A percentile compares a stretch with the other conserved stretches of the same genome.
Evolutionary conservation across 2,329 filamentous ascomycete genomes (phyloP).

Genomic region (Mariannaea sp.): DNA sequence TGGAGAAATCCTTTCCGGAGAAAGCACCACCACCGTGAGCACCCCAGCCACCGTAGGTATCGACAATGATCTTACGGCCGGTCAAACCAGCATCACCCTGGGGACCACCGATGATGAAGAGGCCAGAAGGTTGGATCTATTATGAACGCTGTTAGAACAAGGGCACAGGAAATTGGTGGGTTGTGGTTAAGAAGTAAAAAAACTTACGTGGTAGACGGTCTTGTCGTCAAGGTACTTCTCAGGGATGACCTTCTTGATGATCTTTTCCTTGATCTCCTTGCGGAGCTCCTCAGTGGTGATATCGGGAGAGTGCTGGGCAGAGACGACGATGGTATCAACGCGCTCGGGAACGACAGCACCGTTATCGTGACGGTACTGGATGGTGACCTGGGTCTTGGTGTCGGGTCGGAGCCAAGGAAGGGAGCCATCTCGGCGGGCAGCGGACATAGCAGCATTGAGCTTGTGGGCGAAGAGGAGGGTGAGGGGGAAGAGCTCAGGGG

Average conservation of each 20-base stretch:
- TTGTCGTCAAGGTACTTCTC: slow-evolving; percentile 88
- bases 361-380: slow-evolving; percentile 97
- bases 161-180: background rate
- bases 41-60: slow-evolving; percentile 99
- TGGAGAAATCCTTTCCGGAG: slow-evolving; percentile 99
- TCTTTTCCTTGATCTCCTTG: slow-evolving; percentile 95
- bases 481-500: slow-evolving; percentile 92
- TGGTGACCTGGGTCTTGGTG: slow-evolving; percentile 99
- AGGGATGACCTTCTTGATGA: slow-evolving; percentile 94
- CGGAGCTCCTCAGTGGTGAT: slow-evolving; percentile 91
- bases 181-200: background rate
- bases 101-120: slow-evolving; percentile 98
- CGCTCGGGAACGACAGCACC: slow-evolving; percentile 90
- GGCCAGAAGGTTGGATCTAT: slow-evolving; percentile 93
- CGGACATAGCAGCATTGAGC: slow-evolving; percentile 93
- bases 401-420: slow-evolving; percentile 96
- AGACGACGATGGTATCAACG: slow-evolving; percentile 96
- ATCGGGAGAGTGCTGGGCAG: slow-evolving; percentile 87
- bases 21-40: slow-evolving; percentile 99
- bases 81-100: slow-evolving; percentile 99
- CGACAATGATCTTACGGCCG: slow-evolving; percentile 98
- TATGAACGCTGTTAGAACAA: slow-evolving; percentile 18
- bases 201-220: slow-evolving; percentile 89
- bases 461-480: slow-evolving; percentile 94
- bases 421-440: slow-evolving; percentile 83